Evolutionary conservation across 179 eudicot species (phyloP).

Genomic region (Silene noctiflora): DNA sequence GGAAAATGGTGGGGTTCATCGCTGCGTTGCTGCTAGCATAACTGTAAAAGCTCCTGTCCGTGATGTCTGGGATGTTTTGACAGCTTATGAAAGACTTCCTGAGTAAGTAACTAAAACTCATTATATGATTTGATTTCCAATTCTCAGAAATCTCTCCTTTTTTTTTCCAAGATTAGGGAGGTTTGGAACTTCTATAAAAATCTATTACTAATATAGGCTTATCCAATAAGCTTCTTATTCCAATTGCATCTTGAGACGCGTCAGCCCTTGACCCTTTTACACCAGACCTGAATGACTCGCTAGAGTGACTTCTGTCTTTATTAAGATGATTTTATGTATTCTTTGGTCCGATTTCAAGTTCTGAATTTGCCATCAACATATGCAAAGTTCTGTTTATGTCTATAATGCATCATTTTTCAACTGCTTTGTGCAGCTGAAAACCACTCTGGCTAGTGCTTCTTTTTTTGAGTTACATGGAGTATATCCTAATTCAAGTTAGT

Average conservation of each 20-base stretch:
- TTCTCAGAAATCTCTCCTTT: slow-evolving; percentile 1
- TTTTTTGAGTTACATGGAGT: not conserved
- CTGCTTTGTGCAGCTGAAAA: not conserved
- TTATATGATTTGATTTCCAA: not conserved
- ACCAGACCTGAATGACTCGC: not conserved
- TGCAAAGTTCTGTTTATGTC: slow-evolving; percentile 4
- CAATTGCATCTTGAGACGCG: slow-evolving; percentile 5
- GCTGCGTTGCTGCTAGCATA: slow-evolving; percentile 88
- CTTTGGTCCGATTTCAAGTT: not conserved
- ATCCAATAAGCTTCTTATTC: not conserved
- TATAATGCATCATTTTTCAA: not conserved
- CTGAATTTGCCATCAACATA: not conserved
- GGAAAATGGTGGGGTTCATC: slow-evolving; percentile 99
- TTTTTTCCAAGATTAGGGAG: not conserved
- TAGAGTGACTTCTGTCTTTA: slow-evolving; percentile 7
- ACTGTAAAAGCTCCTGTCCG: slow-evolving; percentile 93
- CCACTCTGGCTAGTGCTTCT: slow-evolving; percentile 1
- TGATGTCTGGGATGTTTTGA: slow-evolving; percentile 89
- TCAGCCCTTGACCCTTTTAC: not conserved
- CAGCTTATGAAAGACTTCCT: slow-evolving; percentile 91
- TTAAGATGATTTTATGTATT: not conserved
- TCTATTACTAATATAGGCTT: not conserved
- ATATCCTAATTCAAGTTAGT: slow-evolving; percentile 17
- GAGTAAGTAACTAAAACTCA: slow-evolving; percentile 53
- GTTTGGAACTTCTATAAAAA: not conserved